Evolutionary conservation across 495 filamentous ascomycete genomes (phyloP).

Genomic region (Lasiosphaeria ovina): DNA sequence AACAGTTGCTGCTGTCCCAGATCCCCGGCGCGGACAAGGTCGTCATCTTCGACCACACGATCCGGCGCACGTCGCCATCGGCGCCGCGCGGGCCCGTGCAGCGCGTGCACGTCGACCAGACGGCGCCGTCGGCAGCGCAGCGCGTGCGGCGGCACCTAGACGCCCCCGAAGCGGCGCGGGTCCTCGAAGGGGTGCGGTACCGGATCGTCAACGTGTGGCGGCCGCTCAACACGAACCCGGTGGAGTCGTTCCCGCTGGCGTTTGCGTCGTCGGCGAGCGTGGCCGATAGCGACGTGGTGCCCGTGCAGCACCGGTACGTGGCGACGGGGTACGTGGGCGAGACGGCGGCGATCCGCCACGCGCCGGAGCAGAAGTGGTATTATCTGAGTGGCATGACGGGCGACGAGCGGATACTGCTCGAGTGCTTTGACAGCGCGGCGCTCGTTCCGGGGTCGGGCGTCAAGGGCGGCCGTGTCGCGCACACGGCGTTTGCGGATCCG

Average conservation of each 20-base stretch:
- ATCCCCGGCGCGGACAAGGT: slow-evolving; percentile 62
- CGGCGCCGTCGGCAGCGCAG: slow-evolving; percentile 54
- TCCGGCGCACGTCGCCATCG: slow-evolving; percentile 58
- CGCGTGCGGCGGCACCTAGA: slow-evolving; percentile 64
- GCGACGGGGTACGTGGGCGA: slow-evolving; percentile 61
- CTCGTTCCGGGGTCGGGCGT: slow-evolving; percentile 46
- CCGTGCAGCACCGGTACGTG: slow-evolving; percentile 71
- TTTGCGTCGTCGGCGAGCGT: slow-evolving; percentile 65
- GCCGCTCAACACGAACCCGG: slow-evolving; percentile 64
- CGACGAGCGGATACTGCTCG: slow-evolving; percentile 71
- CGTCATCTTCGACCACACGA: slow-evolving; percentile 84
- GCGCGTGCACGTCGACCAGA: slow-evolving; percentile 83
- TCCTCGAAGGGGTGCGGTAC: slow-evolving; percentile 59
- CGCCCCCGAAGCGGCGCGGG: slow-evolving; percentile 51
- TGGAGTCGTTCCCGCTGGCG: slow-evolving; percentile 67
- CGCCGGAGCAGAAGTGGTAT: slow-evolving; percentile 63
- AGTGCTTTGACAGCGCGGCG: slow-evolving; percentile 74
- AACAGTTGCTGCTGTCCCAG: slow-evolving; percentile 58
- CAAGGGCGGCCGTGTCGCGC: slow-evolving; percentile 66
- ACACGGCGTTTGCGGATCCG: slow-evolving; percentile 78
- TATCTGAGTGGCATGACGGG: slow-evolving; percentile 77
- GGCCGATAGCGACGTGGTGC: slow-evolving; percentile 61
- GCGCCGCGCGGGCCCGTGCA: slow-evolving; percentile 64
- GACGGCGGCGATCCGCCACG: slow-evolving; percentile 69
- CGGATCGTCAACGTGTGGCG: slow-evolving; percentile 90